These are phyloP conservation scores for Heterobasidion irregulare DNA, from an alignment of 1,284 basidiomycete species.

Conservation along the genomic window DNA sequence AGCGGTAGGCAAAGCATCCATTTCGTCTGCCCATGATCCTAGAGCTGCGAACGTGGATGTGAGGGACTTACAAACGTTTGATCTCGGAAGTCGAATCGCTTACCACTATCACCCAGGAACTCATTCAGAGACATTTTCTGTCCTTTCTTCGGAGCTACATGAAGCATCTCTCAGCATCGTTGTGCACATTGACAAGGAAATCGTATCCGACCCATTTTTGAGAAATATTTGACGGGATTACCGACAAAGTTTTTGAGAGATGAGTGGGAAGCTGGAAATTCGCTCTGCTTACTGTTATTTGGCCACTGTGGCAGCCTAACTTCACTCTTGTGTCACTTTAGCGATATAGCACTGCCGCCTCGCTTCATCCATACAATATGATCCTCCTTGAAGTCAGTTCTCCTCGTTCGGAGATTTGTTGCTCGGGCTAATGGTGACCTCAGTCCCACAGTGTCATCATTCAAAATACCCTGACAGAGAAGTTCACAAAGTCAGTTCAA, in stretches of 20 bases:
- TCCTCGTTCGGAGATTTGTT: neutral
- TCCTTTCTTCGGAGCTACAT: slow-evolving; percentile 75
- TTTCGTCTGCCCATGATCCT: slow-evolving; percentile 96
- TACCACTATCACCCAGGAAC: slow-evolving; percentile 80
- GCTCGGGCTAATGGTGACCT: neutral
- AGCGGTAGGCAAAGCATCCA: slow-evolving; percentile 83
- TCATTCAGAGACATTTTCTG: slow-evolving; percentile 88
- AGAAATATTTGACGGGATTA: neutral
- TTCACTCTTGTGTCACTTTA: neutral
- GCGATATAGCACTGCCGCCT: neutral
- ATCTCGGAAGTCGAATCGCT: slow-evolving; percentile 21
- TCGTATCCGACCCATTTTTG: slow-evolving; percentile 22
- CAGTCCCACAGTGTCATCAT: slow-evolving; percentile 92
- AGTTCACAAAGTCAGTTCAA: slow-evolving; percentile 72
- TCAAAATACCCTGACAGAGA: slow-evolving; percentile 85
- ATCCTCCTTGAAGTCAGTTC: slow-evolving; percentile 60
- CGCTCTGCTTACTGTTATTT: slow-evolving; percentile 15
- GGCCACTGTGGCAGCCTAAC: slow-evolving; percentile 2
- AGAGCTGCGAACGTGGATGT: slow-evolving; percentile 38
- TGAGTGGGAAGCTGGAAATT: slow-evolving; percentile 11
- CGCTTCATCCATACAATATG: slow-evolving; percentile 31
- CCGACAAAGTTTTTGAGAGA: slow-evolving; percentile 4
- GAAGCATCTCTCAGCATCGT: neutral
- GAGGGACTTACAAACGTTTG: slow-evolving; percentile 4
- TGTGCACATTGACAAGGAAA: neutral